Evolutionary conservation across 1,284 basidiomycete genomes (phyloP), one percentile per base, ranked within the genome.

Genomic region (Puccinia triticina): DNA sequence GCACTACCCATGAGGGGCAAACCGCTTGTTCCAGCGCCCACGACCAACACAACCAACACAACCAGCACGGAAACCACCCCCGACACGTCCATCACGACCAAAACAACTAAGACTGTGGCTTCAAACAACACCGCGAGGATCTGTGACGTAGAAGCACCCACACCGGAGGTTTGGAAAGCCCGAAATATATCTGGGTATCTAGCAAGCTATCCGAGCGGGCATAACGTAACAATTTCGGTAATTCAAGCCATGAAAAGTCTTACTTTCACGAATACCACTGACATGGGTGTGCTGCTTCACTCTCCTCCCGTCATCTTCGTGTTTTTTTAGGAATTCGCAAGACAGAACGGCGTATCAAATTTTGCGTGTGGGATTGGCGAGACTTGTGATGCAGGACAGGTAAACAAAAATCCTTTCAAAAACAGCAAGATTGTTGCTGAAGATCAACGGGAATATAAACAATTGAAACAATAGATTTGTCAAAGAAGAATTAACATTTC

Each of bases 331-430:
- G 48, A 79, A 79, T 79, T 79, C 32, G 64, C 77, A 23, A n/a
- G 23, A 23, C 37, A 50, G 40, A 53, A 69, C 16, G 77, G 77
- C 29, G 37, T 79, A 8, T 4, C 29, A 4, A 79, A 79, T 32
- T 71, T 79, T 55, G 48, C 55, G 2, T 79, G 77, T 59, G 77
- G 77, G 48, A 71, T 79, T 37, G 77, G 67, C 12, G 77, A 79
- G 55, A 69, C 43, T 32, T 79, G 77, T 32, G 34, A 79, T 59
- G 77, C 77, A 26, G 77, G 77, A 34, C 66, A 79, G 53, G 77
- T 79, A 53, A 50, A 57, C 14, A 2, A 21, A 29, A 21, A 29
- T 67, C 23, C 3, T 43, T 16, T 40, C 18, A 43, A 40, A n/a
- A 66, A 0, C 16, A 61, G 29, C 4, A 34, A 32, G 3, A 32